A percentile compares a stretch with the other conserved stretches of the same genome.
These are phyloP conservation scores for Euphorbia neoarborescens DNA, from an alignment of 441 rosid species.

Conservation along the genomic window DNA sequence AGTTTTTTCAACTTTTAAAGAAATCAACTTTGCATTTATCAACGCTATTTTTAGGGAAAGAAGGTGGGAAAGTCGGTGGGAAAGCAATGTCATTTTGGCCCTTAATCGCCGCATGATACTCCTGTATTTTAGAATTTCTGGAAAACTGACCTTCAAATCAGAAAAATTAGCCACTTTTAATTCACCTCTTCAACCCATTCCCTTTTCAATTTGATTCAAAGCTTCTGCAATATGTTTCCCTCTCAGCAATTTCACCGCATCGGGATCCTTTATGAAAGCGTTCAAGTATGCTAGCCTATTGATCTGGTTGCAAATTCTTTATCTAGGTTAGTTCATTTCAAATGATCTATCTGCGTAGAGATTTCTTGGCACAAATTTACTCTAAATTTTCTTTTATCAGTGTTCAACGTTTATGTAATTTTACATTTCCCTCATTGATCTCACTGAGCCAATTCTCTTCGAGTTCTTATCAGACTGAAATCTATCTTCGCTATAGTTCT, in stretches of 20 bases:
- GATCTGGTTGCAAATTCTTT: not conserved
- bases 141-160: not conserved
- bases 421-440: not conserved
- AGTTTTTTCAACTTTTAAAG: no score
- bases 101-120: no score
- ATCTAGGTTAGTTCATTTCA: conserved; percentile 8
- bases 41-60: no score
- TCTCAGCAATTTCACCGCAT: not conserved
- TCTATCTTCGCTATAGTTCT: not conserved
- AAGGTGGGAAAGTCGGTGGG: no score
- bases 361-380: conserved; percentile 17
- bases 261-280: not conserved
- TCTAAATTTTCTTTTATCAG: conserved; percentile 7
- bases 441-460: not conserved
- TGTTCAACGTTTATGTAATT: not conserved
- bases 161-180: not conserved
- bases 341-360: conserved; percentile 22
- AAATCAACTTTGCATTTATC: no score
- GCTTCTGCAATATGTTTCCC: not conserved
- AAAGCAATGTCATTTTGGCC: no score
- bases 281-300: not conserved
- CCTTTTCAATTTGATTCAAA: not conserved
- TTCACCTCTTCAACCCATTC: not conserved
- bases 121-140: no score
- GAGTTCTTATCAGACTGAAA: conserved; percentile 3